Conservation (phyloP, 2,329 filamentous ascomycete genomes). For the Colletotrichum cereale region DNA sequence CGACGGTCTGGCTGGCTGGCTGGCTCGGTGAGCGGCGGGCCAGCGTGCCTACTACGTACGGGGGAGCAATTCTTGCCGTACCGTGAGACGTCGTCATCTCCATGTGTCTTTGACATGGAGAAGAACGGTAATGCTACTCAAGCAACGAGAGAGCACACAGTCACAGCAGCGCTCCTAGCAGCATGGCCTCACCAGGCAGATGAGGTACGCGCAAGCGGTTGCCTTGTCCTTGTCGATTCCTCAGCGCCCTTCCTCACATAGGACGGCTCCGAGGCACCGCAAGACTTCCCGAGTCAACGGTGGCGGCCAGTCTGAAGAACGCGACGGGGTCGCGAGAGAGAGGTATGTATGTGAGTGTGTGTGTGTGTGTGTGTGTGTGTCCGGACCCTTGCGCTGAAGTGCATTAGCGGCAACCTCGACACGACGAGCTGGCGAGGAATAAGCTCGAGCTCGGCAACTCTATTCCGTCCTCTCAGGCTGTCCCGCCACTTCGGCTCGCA, state of each 20-base stretch:
- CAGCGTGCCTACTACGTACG: too few relatives aligned
- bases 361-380: slow-evolving; percentile 10
- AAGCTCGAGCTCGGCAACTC: slow-evolving; percentile 23
- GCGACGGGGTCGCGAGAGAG: neutral
- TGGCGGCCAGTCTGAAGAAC: neutral
- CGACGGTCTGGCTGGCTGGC: neutral
- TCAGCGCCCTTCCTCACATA: neutral
- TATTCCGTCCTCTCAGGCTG: slow-evolving; percentile 23
- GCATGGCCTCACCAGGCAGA: neutral
- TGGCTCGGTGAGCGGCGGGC: neutral
- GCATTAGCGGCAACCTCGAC: slow-evolving; percentile 24
- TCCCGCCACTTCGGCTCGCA: neutral
- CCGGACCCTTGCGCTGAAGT: slow-evolving; percentile 3
- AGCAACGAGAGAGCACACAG: neutral
- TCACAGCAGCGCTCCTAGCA: neutral
- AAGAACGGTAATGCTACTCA: neutral
- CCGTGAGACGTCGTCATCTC: too few relatives aligned
- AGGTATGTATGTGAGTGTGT: too few relatives aligned
- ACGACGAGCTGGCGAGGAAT: neutral
- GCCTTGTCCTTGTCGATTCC: neutral
- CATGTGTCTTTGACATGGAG: neutral
- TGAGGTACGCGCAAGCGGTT: neutral
- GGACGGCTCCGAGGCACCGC: neutral
- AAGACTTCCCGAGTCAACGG: neutral
- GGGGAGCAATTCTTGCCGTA: neutral